Base-by-base conservation (phyloP, 2,329 filamentous ascomycete species). In the Alternaria sp. region DNA sequence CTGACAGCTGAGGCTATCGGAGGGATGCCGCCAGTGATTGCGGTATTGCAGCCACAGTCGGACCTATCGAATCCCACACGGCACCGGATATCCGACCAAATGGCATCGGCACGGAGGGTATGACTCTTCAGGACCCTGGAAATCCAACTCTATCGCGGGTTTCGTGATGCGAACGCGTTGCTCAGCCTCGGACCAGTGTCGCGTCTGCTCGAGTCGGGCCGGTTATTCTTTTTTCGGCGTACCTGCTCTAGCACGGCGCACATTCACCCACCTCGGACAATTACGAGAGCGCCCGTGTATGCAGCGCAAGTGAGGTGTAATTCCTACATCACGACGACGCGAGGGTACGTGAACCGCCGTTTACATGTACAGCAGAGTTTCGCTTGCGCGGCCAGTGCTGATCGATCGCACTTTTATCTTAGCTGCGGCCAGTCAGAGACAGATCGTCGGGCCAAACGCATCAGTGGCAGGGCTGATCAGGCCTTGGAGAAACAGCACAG, bases 401-500 rank as follows among this genome's bases (percentile, higher is more conserved):
- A 73, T 74, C 65, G 49, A 70, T 64, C 47, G 59, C 62, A 67
- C 49, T 54, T 55, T 45, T 64, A 65, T 68, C 28, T 62, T 52
- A 59, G 59, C 45, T 54, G 54, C 17, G 58, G 36, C 74, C 75
- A 78, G 57, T 75, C 74, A 75, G 47, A 65, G 61, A 28, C 57
- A 54, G 32, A 45, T 30, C 21, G 21, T 40, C 57, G 56, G 57
- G 66, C 49, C 60, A 57, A 62, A 56, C 60, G 65, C 70, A 67
- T 74, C 68, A 54, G 69, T 73, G 71, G 70, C 76, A 77, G 71
- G 76, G 74, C 74, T 73, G 74, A 75, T 77, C 75, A 73, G 69
- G 70, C 72, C 71, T 59, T 67, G 64, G 66, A 71, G 73, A 76
- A 77, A 77, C 74, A 75, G 17, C 70, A 70, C 69, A 58, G 62